phyloP scores from a whole-genome alignment of 2,329 filamentous ascomycete species.

The Colletotrichum plurivorum region DNA sequence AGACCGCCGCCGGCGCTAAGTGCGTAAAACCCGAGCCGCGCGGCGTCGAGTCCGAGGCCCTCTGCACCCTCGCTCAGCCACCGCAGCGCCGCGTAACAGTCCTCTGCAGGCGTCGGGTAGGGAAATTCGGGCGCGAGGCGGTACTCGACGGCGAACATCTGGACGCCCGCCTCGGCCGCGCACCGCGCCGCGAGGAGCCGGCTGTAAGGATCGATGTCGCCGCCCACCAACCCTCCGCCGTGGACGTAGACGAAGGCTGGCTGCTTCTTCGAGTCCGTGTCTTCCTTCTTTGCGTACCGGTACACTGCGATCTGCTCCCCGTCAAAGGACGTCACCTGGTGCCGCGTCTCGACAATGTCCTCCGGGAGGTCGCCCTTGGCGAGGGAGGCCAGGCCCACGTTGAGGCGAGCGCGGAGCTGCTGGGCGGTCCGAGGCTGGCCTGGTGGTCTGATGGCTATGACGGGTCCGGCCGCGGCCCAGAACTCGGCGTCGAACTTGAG shows the following conservation, averaged over 20 bases:
- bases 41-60: slow-evolving; percentile 42
- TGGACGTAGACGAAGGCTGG: slow-evolving; percentile 57
- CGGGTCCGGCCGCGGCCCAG: slow-evolving; percentile 19
- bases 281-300: slow-evolving; percentile 4
- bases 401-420: slow-evolving; percentile 10
- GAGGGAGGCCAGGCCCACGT: slow-evolving; percentile 9
- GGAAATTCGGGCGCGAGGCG: slow-evolving; percentile 58
- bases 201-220: slow-evolving; percentile 46
- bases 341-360: slow-evolving; percentile 11
- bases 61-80: slow-evolving; percentile 45
- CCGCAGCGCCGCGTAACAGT: slow-evolving; percentile 50
- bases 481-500: slow-evolving; percentile 34
- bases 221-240: slow-evolving; percentile 57
- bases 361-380: slow-evolving; percentile 2
- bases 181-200: slow-evolving; percentile 17
- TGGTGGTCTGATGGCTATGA: slow-evolving; percentile 32
- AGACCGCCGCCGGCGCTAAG: slow-evolving; percentile 45
- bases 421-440: not conserved
- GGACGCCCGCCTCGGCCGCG: slow-evolving; percentile 47
- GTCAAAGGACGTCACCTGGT: slow-evolving; percentile 25
- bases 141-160: slow-evolving; percentile 57
- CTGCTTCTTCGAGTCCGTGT: not conserved
- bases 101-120: slow-evolving; percentile 52
- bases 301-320: slow-evolving; percentile 26
- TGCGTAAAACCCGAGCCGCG: slow-evolving; percentile 43